Conservation (phyloP, 352 stramenopile species). For the Globisporangium spiculum region DNA sequence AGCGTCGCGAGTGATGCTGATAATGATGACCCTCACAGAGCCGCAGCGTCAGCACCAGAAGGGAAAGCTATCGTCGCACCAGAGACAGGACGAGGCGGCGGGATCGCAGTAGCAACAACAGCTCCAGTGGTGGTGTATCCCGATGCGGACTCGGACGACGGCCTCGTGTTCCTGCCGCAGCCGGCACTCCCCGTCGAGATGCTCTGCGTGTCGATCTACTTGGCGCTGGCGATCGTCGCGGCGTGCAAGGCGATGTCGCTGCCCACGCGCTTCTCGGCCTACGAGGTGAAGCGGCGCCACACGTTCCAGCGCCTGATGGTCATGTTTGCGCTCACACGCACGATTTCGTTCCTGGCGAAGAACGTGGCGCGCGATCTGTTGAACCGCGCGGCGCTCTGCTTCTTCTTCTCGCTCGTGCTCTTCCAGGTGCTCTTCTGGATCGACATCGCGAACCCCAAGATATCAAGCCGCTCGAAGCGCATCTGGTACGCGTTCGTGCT, state of each 20-base stretch:
- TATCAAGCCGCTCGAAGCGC: slow-evolving; percentile 63
- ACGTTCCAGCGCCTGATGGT: slow-evolving; percentile 76
- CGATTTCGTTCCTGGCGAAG: slow-evolving; percentile 47
- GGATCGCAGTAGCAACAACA: neutral
- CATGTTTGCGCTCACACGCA: slow-evolving; percentile 55
- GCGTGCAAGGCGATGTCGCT: slow-evolving; percentile 43
- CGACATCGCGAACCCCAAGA: slow-evolving; percentile 82
- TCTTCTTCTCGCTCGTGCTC: slow-evolving; percentile 86
- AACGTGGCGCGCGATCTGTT: slow-evolving; percentile 45
- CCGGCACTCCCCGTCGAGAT: slow-evolving; percentile 42
- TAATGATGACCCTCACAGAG: neutral
- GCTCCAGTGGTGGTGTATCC: neutral
- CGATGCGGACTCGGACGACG: neutral
- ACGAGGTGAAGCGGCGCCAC: slow-evolving; percentile 43
- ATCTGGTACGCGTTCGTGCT: slow-evolving; percentile 76
- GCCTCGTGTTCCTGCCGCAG: slow-evolving; percentile 57
- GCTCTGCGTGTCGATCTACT: slow-evolving; percentile 61
- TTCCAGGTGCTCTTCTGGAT: slow-evolving; percentile 87
- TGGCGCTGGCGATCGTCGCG: slow-evolving; percentile 50
- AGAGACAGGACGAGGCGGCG: slow-evolving; percentile 26
- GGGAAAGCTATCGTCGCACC: neutral
- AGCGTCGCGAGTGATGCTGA: neutral
- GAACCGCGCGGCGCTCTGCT: slow-evolving; percentile 67
- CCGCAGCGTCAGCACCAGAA: neutral
- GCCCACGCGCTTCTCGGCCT: slow-evolving; percentile 25